Base-by-base conservation (phyloP, 306 rosid genomes). In the Quercus gilva region DNA sequence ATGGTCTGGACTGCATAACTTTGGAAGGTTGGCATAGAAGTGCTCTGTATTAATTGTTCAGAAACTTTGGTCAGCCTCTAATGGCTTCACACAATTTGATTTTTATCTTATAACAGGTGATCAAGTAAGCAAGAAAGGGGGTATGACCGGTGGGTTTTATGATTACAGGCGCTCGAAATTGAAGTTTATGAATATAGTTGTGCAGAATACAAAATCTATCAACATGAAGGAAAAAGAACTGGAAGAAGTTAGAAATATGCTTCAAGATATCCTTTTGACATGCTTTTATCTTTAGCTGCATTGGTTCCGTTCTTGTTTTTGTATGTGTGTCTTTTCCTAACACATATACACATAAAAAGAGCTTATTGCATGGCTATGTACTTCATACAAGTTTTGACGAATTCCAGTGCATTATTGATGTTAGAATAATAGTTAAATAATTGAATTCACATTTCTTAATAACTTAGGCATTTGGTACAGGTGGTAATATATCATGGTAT, bases 61-160 rank as follows among this genome's bases (percentile, higher is more conserved):
- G 28, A 41, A 73, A 23, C 31, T 75, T 68, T 58, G 56, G 26
- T 61, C 69, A 51, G n/a, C 56, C 29, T 80, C 63, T 74, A 78
- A 81, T 75, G 59, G 28, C 78, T 80, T 86, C 78, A 81, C 77
- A 75, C 77, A 75, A 83, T 76, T 63, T 74, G 31, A 58, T 59
- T n/a, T 56, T 37, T 18, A 35, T 76, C 63, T 65, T 70, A 14
- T 75, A 67, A 86, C 86, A 95, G 99, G 99, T 77, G 99, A 95
- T 82, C 98, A 95, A 89, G 98, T 95, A 61, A 95, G 99, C 92
- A 95, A 92, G 92, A 95, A 95, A 85, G 99, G 99, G 74, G 94
- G 97, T 72, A 95, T 95, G 99, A 95, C 99, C 0, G 99, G 99
- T 60, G 99, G 99, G 76, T 95, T 95, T 87, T 92, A 95, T 87